Evolutionary conservation across 73 alveolate species (phyloP), one percentile per base, ranked within the genome.

Genomic region (Effrenium voratum): DNA sequence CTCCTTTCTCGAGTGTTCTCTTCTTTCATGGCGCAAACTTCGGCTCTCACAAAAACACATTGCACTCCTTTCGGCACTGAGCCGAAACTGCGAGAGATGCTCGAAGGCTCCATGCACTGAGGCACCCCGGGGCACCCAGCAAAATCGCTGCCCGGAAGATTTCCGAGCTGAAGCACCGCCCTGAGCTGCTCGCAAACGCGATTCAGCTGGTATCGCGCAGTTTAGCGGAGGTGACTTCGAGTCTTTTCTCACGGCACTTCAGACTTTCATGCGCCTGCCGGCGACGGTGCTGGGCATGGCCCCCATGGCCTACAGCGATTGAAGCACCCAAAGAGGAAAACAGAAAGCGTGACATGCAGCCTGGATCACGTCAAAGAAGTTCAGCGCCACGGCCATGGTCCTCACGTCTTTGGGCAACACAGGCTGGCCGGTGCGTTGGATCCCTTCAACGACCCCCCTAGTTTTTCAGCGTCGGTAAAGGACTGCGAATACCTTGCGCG

Each of bases 331-430:
- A 5, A 1, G 15, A 68, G 6, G 45, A 45, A 44, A 22, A 19
- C 68, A 28, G 36, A 44, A 8, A 32, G 45, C 36, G 57, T 3
- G 2, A 30, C 28, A 5, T 6, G 40, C 40, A 34, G 5, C 94
- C 94, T 86, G 96, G 28, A 90, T 90, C 55, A 90, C 47, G 63
- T 90, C 96, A 41, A 90, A 90, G 96, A 90, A 90, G 96, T 90
- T 90, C 73, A 90, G 30, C 87, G 87, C 85, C 41, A 90, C 86
- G 2, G 96, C 96, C 15, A 2, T 36, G 55, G 96, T 90, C 96
- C 96, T 90, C 44, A 24, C 46, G 38, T 26, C 80, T 13, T 38
- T n/a, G n/a, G n/a, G 72, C 72, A 28, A 59, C 34, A 19, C 34
- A 12, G 34, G n/a, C 8, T 19, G 2, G 36, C 73, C 36, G 73